phyloP scores from a whole-genome alignment of 2,329 filamentous ascomycete species.

The Dothideomycetes sp. region DNA sequence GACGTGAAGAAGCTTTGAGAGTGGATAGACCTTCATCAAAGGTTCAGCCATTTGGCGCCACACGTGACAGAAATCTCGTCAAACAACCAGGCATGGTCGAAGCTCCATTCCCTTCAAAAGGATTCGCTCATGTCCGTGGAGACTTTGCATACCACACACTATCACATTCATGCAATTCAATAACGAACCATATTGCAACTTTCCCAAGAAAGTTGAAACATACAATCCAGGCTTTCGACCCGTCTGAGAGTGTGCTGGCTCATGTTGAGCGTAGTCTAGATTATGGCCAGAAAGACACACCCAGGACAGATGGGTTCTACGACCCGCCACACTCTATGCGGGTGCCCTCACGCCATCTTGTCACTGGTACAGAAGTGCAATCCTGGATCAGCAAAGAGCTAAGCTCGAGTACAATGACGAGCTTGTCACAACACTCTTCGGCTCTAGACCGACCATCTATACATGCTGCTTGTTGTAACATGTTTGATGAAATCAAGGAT shows the following conservation, averaged over 20 bases:
- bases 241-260: constrained; percentile 20
- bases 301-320: constrained; percentile 13
- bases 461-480: constrained; percentile 51
- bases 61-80: constrained; percentile 27
- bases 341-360: constrained; percentile 24
- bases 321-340: constrained; percentile 17
- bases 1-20: constrained; percentile 18
- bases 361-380: constrained; percentile 29
- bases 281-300: constrained; percentile 19
- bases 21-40: constrained; percentile 20
- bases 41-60: constrained; percentile 17
- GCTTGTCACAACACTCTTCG: not conserved
- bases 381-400: not conserved
- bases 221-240: constrained; percentile 18
- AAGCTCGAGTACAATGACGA: not conserved
- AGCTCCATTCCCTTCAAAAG: constrained; percentile 63
- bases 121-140: constrained; percentile 55
- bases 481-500: constrained; percentile 52
- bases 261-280: constrained; percentile 14
- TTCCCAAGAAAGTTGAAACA: constrained; percentile 32
- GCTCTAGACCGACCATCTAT: not conserved
- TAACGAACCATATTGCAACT: not conserved
- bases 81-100: constrained; percentile 59
- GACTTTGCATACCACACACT: constrained; percentile 15
- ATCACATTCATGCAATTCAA: not conserved